Evolutionary conservation across 148 eudicot genomes (phyloP).

Genomic region (Pharnaceum exiguum): DNA sequence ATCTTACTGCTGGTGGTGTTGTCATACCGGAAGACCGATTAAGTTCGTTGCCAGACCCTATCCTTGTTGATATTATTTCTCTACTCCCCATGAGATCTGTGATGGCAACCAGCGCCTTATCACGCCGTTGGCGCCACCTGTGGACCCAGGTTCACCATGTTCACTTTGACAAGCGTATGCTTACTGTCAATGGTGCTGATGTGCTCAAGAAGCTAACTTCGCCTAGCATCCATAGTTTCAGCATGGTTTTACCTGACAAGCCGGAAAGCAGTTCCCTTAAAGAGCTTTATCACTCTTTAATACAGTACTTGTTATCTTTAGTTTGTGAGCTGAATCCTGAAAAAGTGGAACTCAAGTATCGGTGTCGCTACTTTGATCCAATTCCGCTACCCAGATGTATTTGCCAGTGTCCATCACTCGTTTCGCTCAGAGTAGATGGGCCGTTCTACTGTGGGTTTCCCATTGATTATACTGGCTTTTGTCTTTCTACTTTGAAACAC

Average conservation of each 20-base stretch:
- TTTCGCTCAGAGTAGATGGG: background rate
- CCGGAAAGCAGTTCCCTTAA: too few species aligned
- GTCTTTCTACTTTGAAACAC: background rate
- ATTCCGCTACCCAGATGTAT: too few species aligned
- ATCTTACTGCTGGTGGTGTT: too few species aligned
- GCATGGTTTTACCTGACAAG: too few species aligned
- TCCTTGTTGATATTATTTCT: conserved; percentile 4
- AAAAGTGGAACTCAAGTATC: too few species aligned
- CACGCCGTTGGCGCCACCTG: conserved; percentile 3
- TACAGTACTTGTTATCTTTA: too few species aligned
- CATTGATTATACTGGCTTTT: background rate
- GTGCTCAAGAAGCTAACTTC: background rate
- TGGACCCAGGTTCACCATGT: background rate
- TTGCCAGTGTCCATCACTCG: background rate
- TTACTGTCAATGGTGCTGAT: background rate
- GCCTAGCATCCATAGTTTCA: too few species aligned
- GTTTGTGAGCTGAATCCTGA: too few species aligned
- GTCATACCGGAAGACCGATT: background rate
- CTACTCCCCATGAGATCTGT: background rate
- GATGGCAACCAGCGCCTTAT: background rate
- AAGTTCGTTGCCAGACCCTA: background rate
- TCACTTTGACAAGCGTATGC: background rate
- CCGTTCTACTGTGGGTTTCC: background rate
- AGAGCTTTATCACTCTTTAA: too few species aligned
- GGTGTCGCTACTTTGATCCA: too few species aligned